Evolutionary conservation across 228 moss, liverwort and hornwort species (phyloP).

Genomic region (Sphagnum fallax): DNA sequence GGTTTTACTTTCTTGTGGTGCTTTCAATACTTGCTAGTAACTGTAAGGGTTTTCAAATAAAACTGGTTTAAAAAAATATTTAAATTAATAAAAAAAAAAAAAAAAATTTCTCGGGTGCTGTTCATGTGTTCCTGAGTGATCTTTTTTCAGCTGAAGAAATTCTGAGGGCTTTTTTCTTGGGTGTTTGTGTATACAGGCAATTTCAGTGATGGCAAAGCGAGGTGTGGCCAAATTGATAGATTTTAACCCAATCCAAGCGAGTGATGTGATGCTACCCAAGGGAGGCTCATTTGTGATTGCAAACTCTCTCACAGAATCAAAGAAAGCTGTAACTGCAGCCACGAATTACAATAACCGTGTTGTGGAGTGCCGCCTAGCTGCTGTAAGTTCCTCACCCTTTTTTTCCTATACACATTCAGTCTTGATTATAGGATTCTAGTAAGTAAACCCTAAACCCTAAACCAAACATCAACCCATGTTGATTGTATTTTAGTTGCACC

Average conservation of each 20-base stretch:
- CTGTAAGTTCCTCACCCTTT: constrained; percentile 34
- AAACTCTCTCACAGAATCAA: constrained; percentile 89
- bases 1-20: neutral
- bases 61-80: no score
- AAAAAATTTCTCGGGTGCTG: no score
- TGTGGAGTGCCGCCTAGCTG: constrained; percentile 92
- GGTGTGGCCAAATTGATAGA: constrained; percentile 93
- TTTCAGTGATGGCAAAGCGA: constrained; percentile 77
- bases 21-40: neutral
- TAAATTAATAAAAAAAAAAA: no score
- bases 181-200: constrained; percentile 35
- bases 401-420: neutral
- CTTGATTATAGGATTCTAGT: neutral
- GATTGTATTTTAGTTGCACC: neutral
- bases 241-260: constrained; percentile 76
- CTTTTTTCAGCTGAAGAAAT: neutral
- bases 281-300: constrained; percentile 85
- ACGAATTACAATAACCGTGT: constrained; percentile 97
- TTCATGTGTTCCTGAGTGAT: neutral
- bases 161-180: neutral
- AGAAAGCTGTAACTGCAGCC: constrained; percentile 88
- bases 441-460: neutral
- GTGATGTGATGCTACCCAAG: constrained; percentile 68
- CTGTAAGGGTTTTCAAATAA: neutral
- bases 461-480: neutral